Conservation (phyloP, 2,329 filamentous ascomycete genomes). For the Stagonosporopsis chrysanthemi region DNA sequence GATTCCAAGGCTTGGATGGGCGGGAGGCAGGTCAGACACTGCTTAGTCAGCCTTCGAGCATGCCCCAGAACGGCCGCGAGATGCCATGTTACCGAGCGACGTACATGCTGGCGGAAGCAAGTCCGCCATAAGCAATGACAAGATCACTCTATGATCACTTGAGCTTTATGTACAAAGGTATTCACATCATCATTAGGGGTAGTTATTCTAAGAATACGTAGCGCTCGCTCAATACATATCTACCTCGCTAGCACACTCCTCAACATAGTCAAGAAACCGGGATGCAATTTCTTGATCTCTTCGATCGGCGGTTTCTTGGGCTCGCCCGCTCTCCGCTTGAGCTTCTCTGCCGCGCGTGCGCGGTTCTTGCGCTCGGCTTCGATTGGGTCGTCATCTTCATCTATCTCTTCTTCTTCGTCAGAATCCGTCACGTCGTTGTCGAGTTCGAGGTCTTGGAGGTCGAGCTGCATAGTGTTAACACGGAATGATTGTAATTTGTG, state of each 20-base stretch:
- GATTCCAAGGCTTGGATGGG: too few relatives aligned
- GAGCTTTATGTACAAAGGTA: neutral
- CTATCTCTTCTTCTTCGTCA: slow-evolving; percentile 59
- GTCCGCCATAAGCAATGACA: neutral
- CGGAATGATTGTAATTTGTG: neutral
- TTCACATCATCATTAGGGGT: slow-evolving; percentile 2
- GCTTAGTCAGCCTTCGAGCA: neutral
- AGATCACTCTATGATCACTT: neutral
- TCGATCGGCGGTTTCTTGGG: slow-evolving; percentile 79
- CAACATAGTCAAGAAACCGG: slow-evolving; percentile 82
- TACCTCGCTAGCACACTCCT: slow-evolving; percentile 74
- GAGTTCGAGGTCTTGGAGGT: slow-evolving; percentile 85
- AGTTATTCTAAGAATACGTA: slow-evolving; percentile 9
- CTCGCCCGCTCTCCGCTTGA: slow-evolving; percentile 82
- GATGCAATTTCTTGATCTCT: slow-evolving; percentile 81
- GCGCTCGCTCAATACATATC: neutral
- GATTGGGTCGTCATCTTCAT: slow-evolving; percentile 87
- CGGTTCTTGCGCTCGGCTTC: slow-evolving; percentile 82
- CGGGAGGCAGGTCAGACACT: too few relatives aligned
- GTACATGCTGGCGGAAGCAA: too few relatives aligned
- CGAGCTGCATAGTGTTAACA: slow-evolving; percentile 56
- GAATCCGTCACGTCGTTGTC: slow-evolving; percentile 71
- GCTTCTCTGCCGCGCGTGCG: slow-evolving; percentile 77
- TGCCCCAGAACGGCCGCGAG: too few relatives aligned
- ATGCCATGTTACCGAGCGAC: too few relatives aligned